Percentiles rank a stretch among this genome's conserved stretches.
Conservation (phyloP, 805 yeast species). For the Hanseniaspora lindneri region DNA sequence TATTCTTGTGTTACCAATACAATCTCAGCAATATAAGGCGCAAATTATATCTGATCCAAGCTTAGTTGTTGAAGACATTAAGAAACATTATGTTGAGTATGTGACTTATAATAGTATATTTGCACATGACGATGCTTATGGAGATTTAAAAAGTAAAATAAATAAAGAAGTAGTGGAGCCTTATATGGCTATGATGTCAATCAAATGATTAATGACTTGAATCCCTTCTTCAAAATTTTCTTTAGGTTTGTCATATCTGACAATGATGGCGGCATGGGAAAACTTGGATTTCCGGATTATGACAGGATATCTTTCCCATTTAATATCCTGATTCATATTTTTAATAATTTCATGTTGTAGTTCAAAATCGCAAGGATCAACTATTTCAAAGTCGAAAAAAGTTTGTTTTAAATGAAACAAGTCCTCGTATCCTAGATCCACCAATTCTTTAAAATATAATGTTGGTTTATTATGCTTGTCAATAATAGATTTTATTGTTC, state of each 20-base stretch:
- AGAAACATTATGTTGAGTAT: background rate
- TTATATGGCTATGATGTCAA: background rate
- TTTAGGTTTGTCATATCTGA: conserved; percentile 42
- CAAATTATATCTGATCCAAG: background rate
- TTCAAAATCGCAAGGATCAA: conserved; percentile 18
- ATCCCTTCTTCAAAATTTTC: conserved; percentile 54
- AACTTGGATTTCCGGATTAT: conserved; percentile 52
- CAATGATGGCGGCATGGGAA: conserved; percentile 76
- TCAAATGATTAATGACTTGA: conserved; percentile 47
- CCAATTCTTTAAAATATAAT: conserved; percentile 25
- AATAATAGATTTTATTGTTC: conserved; percentile 18
- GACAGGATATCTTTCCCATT: conserved; percentile 64
- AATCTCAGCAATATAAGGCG: background rate
- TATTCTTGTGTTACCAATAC: background rate
- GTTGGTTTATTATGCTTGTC: conserved; percentile 23
- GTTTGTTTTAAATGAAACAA: conserved; percentile 19
- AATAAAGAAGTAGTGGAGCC: background rate
- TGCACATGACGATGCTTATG: background rate
- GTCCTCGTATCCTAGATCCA: conserved; percentile 20
- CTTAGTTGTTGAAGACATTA: background rate
- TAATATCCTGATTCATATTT: conserved; percentile 40
- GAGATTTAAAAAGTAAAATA: background rate
- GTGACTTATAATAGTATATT: background rate
- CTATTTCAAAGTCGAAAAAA: conserved; percentile 30
- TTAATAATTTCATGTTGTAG: conserved; percentile 43